phyloP scores from a whole-genome alignment of 1,139 yeast species.

The Yamadazyma songkhlaensis region DNA sequence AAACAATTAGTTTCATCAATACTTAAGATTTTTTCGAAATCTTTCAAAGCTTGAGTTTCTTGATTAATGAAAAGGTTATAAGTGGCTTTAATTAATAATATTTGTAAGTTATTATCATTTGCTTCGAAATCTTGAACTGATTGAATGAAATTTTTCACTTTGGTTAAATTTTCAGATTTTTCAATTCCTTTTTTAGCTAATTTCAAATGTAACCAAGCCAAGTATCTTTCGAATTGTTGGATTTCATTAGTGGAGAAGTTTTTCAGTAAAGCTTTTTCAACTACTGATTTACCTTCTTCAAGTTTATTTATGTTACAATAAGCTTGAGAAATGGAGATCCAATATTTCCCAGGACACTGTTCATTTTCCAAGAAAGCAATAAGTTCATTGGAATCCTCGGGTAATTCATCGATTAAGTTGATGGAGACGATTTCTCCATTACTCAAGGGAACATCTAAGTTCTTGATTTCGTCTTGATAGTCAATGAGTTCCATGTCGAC shows the following conservation, averaged over 20 bases:
- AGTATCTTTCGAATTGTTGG: conserved; percentile 55
- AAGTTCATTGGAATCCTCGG: conserved; percentile 85
- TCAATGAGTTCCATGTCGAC: conserved; percentile 1
- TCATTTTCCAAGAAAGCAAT: conserved; percentile 77
- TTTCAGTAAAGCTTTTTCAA: conserved; percentile 53
- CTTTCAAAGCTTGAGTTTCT: conserved; percentile 65
- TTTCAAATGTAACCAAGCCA: conserved; percentile 71
- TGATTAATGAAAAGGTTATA: conserved; percentile 46
- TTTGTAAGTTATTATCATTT: conserved; percentile 28
- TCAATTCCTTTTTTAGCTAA: conserved; percentile 25
- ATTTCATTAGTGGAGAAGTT: conserved; percentile 48
- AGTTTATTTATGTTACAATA: conserved; percentile 63
- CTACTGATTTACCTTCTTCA: conserved; percentile 63
- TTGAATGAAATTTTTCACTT: conserved; percentile 22
- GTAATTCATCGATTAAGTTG: conserved; percentile 68
- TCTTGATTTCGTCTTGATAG: conserved; percentile 6
- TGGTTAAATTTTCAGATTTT: conserved; percentile 20
- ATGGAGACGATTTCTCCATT: conserved; percentile 72
- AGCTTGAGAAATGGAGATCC: conserved; percentile 83
- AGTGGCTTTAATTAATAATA: conserved; percentile 60
- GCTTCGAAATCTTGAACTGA: conserved; percentile 15
- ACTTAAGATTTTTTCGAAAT: conserved; percentile 25
- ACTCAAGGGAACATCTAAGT: conserved; percentile 64
- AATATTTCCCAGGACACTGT: conserved; percentile 68
- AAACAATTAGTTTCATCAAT: conserved; percentile 50